phyloP scores from a whole-genome alignment of 371 early-diverging fungal genomes.

The Choanephora cucurbitarum region DNA sequence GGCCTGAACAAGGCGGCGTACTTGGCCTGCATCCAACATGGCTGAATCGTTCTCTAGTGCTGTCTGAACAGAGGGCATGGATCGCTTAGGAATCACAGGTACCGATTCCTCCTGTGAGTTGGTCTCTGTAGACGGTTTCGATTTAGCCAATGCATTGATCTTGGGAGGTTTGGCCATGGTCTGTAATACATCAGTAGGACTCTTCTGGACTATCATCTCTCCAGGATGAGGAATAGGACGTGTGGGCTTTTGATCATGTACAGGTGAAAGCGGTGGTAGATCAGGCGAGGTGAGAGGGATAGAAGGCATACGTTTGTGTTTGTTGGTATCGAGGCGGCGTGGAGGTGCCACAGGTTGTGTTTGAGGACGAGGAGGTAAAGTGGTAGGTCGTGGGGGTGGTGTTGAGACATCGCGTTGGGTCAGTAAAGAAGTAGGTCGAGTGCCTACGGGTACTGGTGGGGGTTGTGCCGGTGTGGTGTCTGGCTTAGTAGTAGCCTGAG shows the following conservation, averaged over 20 bases:
- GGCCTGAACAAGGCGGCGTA: conserved; percentile 36
- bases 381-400: conserved; percentile 19
- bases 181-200: conserved; percentile 7
- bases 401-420: conserved; percentile 19
- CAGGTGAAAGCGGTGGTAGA: conserved; percentile 40
- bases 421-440: conserved; percentile 44
- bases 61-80: conserved; percentile 40
- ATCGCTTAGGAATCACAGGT: conserved; percentile 36
- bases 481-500: conserved; percentile 21
- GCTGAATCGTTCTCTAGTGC: neutral
- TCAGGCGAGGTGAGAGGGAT: conserved; percentile 46
- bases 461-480: conserved; percentile 26
- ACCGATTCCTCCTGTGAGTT: conserved; percentile 15
- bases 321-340: conserved; percentile 8
- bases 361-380: conserved; percentile 35
- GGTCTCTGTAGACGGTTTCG: neutral
- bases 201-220: conserved; percentile 3
- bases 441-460: conserved; percentile 52
- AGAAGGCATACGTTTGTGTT: conserved; percentile 31
- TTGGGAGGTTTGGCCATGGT: conserved; percentile 44
- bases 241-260: conserved; percentile 27
- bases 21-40: conserved; percentile 7
- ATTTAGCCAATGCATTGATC: conserved; percentile 10
- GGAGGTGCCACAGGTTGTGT: conserved; percentile 28
- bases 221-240: conserved; percentile 39